phyloP scores from a whole-genome alignment of 1,284 basidiomycete species.

The Apiotrichum gamsii region DNA sequence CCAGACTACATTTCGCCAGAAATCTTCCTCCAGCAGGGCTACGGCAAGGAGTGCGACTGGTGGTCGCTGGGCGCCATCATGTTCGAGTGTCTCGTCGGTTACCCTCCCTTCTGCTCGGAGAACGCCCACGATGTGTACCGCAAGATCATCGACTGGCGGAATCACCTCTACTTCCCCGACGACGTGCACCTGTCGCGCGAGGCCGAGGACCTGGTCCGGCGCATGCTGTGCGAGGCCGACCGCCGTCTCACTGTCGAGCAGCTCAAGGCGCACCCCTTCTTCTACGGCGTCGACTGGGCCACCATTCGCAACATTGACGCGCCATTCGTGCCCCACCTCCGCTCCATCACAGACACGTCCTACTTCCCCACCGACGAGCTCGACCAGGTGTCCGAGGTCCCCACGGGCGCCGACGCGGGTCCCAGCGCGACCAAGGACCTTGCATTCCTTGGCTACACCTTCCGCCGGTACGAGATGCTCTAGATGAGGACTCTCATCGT shows the following conservation, averaged over 20 bases:
- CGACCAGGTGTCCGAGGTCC: constrained; percentile 64
- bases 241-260: constrained; percentile 73
- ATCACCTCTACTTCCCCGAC: constrained; percentile 87
- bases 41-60: constrained; percentile 98
- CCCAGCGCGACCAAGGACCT: constrained; percentile 75
- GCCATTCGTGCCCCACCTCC: constrained; percentile 88
- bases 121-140: constrained; percentile 97
- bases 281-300: constrained; percentile 93
- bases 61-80: constrained; percentile 97
- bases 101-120: constrained; percentile 96
- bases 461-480: constrained; percentile 47
- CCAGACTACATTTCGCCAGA: constrained; percentile 99
- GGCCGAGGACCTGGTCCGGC: constrained; percentile 85
- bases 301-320: constrained; percentile 87
- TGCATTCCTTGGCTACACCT: constrained; percentile 77
- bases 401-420: constrained; percentile 55
- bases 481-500: too few species aligned
- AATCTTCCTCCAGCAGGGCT: constrained; percentile 95
- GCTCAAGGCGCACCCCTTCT: constrained; percentile 92
- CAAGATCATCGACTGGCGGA: constrained; percentile 94
- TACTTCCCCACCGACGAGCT: constrained; percentile 98
- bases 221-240: constrained; percentile 76
- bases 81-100: constrained; percentile 95
- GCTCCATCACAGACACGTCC: constrained; percentile 77
- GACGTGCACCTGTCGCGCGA: constrained; percentile 91